Percentiles rank a stretch among this genome's conserved stretches.
Conservation (phyloP, 1,284 basidiomycete genomes). For the Sporisorium sorghi region DNA sequence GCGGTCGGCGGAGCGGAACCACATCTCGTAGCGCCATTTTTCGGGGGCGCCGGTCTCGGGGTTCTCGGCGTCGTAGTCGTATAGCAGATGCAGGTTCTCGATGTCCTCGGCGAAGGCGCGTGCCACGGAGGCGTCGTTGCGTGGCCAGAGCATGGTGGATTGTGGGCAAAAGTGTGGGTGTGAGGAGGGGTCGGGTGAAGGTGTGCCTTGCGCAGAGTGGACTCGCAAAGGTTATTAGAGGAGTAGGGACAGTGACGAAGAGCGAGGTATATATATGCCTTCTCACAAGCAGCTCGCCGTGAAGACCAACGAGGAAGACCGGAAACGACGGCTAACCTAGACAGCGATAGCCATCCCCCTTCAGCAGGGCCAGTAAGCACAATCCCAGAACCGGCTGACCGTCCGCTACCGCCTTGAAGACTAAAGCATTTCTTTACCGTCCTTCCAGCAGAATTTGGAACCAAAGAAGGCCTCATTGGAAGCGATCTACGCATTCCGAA, state of each 20-base stretch:
- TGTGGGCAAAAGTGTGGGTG: not conserved
- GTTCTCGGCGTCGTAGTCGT: conserved; percentile 56
- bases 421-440: too few species aligned
- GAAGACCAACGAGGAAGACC: not conserved
- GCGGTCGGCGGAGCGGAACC: conserved; percentile 63
- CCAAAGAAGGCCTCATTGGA: too few species aligned
- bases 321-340: not conserved
- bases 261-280: conserved; percentile 2
- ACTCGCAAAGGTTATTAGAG: too few species aligned
- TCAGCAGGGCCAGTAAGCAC: not conserved
- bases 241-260: too few species aligned
- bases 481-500: not conserved
- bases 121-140: conserved; percentile 23
- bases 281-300: not conserved
- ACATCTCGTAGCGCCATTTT: conserved; percentile 66
- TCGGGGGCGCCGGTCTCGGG: conserved; percentile 50
- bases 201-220: not conserved
- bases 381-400: too few species aligned
- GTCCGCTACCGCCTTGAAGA: too few species aligned
- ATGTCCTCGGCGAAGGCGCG: conserved; percentile 45
- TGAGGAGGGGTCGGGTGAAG: not conserved
- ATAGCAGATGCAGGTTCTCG: conserved; percentile 41
- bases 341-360: not conserved
- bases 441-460: too few species aligned
- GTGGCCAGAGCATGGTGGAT: conserved; percentile 49